Evolutionary conservation across 345 rosid species (phyloP).

Genomic region (Kandelia obovata): DNA sequence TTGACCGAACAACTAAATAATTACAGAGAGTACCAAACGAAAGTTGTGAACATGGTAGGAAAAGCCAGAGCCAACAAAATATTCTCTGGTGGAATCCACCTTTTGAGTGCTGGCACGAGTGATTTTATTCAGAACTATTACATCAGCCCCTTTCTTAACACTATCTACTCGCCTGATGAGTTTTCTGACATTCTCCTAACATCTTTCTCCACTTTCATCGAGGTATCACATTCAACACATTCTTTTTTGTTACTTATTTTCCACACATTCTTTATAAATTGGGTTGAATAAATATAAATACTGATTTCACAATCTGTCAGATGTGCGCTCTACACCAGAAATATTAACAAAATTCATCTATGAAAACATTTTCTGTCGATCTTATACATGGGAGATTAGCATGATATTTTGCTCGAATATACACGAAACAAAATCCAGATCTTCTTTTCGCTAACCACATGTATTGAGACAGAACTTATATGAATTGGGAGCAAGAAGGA

Average conservation of each 20-base stretch:
- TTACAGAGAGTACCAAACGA: conserved; percentile 68
- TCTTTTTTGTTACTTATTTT: not conserved
- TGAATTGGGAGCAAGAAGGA: conserved; percentile 67
- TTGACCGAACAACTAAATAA: conserved; percentile 66
- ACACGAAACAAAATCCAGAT: too few species aligned
- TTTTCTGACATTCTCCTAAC: conserved; percentile 61
- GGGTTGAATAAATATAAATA: not conserved
- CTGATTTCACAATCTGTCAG: not conserved
- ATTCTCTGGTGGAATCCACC: conserved; percentile 64
- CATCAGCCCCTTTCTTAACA: conserved; percentile 55
- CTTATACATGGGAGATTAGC: not conserved
- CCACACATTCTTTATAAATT: not conserved
- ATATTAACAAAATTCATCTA: not conserved
- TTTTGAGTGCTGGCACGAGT: conserved; percentile 82
- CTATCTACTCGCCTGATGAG: conserved; percentile 47
- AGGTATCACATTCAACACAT: conserved; percentile 35
- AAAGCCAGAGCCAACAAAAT: conserved; percentile 41
- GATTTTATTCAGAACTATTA: conserved; percentile 92
- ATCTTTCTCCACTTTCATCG: conserved; percentile 71
- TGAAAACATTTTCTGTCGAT: not conserved
- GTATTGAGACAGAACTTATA: conserved; percentile 59
- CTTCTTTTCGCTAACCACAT: not conserved
- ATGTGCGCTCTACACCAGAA: not conserved
- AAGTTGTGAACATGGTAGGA: conserved; percentile 54
- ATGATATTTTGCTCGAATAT: too few species aligned